Evolutionary conservation across 2,329 filamentous ascomycete genomes (phyloP), one percentile per base, ranked within the genome.

Genomic region (Sporothrix protearum): DNA sequence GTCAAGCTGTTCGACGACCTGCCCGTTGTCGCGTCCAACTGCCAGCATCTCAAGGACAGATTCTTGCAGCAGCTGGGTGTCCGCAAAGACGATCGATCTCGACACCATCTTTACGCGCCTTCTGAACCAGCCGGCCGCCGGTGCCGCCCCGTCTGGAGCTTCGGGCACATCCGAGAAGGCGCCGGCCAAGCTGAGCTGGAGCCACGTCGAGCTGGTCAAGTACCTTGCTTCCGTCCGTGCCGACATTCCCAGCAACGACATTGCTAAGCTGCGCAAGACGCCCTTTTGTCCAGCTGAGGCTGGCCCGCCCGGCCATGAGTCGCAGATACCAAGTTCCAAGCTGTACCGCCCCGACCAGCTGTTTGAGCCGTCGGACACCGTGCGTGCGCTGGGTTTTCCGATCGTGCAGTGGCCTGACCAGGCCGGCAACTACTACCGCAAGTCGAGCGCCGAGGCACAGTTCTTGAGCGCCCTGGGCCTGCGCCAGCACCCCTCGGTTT

Each of bases 1-100:
- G 96, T 99, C 49, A 96, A 93, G 79, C 84, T 99, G 0, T 99
- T 99, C 77, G 94, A 97, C 73, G 96, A 99, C 78, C 84, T 99
- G 19, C 94, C 96, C 0, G 90, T 91, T 14, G 28, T 75, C 1
- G 89, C 98, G 1, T 88, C 90, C 74, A 89, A 88, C 14, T 89
- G 94, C 57, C 89, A 91, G 53, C 88, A 89, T 42, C 87, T 97
- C 14, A 98, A 97, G 78, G 95, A 98, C 61, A 97, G 96, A 79
- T 92, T 99, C 73, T 81, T 99, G 57, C 82, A 87, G 2, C 88
- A 92, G 1, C 84, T 99, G 42, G 95, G 96, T 2, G 94, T 99
- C 33, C 89, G 96, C 72, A 98, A 98, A 98, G 82, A 99, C 96
- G 0, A 90, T 99, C 25, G 96, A 99, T 76, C 83, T 99, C 1